These are phyloP conservation scores for Podospora comata DNA, from an alignment of 495 filamentous ascomycete genomes.

Conservation along the genomic window DNA sequence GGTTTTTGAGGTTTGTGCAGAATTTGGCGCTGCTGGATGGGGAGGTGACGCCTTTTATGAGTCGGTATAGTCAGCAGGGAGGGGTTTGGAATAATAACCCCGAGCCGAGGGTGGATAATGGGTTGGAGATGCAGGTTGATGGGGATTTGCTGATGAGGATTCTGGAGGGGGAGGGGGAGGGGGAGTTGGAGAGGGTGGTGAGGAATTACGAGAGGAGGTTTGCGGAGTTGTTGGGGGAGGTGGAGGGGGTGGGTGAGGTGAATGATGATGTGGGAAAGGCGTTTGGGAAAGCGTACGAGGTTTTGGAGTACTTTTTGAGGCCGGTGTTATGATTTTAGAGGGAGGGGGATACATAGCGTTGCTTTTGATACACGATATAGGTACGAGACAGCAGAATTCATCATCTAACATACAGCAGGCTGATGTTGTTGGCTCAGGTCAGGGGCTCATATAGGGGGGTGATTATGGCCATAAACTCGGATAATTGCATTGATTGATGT, in stretches of 20 bases:
- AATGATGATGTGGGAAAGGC: conserved; percentile 20
- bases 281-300: conserved; percentile 42
- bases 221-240: conserved; percentile 32
- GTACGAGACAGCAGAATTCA: too few species aligned
- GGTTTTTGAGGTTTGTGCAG: conserved; percentile 61
- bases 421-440: background rate
- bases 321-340: conserved; percentile 35
- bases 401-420: background rate
- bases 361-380: too few species aligned
- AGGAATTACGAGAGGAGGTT: conserved; percentile 28
- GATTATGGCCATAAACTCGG: background rate
- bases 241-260: conserved; percentile 30
- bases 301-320: conserved; percentile 46
- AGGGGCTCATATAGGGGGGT: conserved; percentile 1
- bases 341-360: too few species aligned
- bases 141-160: conserved; percentile 60
- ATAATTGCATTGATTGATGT: background rate
- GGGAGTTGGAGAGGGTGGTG: conserved; percentile 46
- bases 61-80: conserved; percentile 13
- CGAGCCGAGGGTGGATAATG: conserved; percentile 31
- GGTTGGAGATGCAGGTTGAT: conserved; percentile 59
- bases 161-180: conserved; percentile 44
- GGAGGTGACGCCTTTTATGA: conserved; percentile 25
- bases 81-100: conserved; percentile 10
- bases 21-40: conserved; percentile 47